Base-by-base conservation (phyloP, 2,329 filamentous ascomycete genomes). In the Penicillium glabrum region DNA sequence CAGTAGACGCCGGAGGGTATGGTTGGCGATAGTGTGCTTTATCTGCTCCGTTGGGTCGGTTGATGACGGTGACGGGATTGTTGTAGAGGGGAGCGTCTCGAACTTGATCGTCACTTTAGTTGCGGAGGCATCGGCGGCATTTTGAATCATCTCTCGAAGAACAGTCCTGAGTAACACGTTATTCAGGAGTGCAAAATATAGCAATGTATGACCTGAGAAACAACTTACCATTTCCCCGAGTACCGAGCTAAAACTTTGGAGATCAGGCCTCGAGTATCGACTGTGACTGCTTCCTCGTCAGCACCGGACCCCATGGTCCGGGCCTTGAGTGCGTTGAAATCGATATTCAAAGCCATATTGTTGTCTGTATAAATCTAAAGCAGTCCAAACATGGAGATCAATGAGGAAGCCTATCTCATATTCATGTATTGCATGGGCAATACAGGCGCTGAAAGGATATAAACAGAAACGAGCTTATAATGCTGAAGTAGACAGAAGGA, bases 211-310 rank as follows among this genome's bases (percentile, higher is more conserved):
- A 19, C 33, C 19, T 26, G 14, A 10, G 39, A 45, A 13, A 53
- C 16, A 13, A 54, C 16, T 24, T 86, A 92, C 88, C 93, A 97
- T 80, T 99, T 96, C 67, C 95, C 93, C 2, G 93, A 96, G 73
- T 99, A 99, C 70, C 95, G 84, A 10, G 95, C 95, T 49, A 99
- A 84, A 11, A 99, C 93, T 76, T 99, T 99, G 79, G 98, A 96
- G 71, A 99, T 99, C 67, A 99, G 77, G 44, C 95, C 95, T 69
- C 96, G 85, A 48, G 95, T 99, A 72, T 99, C 96, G 69, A 99
- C 95, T 0, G 95, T 99, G 55, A 99, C 95, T 43, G 95, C 95
- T 76, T 98, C 95, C 75, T 98, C 95, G 67, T 96, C 91, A 59
- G 92, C 89, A 63, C 90, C 90, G 56, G 91, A 89, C 55, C 84